These are phyloP conservation scores for Pseudovirgaria hyperparasitica DNA, from an alignment of 2,329 filamentous ascomycete genomes.

Conservation along the genomic window DNA sequence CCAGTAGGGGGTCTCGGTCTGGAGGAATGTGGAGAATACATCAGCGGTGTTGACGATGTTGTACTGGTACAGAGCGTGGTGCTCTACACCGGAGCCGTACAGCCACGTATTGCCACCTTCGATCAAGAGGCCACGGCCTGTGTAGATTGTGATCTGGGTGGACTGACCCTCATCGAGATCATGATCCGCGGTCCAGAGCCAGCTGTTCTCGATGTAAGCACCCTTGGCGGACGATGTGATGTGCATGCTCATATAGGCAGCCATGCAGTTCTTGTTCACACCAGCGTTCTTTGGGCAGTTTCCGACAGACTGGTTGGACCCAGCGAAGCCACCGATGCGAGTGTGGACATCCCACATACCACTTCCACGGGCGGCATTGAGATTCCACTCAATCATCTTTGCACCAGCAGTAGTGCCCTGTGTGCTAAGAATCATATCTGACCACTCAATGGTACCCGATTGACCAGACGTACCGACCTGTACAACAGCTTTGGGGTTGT, in stretches of 20 bases:
- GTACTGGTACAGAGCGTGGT: slow-evolving; percentile 62
- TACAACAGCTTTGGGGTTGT: slow-evolving; percentile 50
- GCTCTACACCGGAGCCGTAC: slow-evolving; percentile 58
- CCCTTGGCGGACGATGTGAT: slow-evolving; percentile 40
- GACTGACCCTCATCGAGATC: slow-evolving; percentile 68
- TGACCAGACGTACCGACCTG: slow-evolving; percentile 54
- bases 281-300: slow-evolving; percentile 58
- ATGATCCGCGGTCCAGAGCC: slow-evolving; percentile 91
- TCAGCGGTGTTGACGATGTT: slow-evolving; percentile 66
- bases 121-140: slow-evolving; percentile 69
- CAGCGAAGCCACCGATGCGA: slow-evolving; percentile 68
- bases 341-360: slow-evolving; percentile 84
- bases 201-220: slow-evolving; percentile 77
- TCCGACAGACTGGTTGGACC: slow-evolving; percentile 64
- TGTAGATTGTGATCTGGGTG: slow-evolving; percentile 70
- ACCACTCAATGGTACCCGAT: slow-evolving; percentile 55
- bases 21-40: slow-evolving; percentile 72
- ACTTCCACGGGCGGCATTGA: slow-evolving; percentile 34
- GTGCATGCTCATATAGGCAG: slow-evolving; percentile 46
- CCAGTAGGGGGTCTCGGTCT: slow-evolving; percentile 80
- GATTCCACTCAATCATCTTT: slow-evolving; percentile 61
- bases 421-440: slow-evolving; percentile 61
- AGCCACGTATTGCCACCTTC: slow-evolving; percentile 39
- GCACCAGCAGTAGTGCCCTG: slow-evolving; percentile 58
- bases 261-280: slow-evolving; percentile 53